These are phyloP conservation scores for Aspergillus leporis DNA, from an alignment of 495 filamentous ascomycete genomes.

Conservation along the genomic window DNA sequence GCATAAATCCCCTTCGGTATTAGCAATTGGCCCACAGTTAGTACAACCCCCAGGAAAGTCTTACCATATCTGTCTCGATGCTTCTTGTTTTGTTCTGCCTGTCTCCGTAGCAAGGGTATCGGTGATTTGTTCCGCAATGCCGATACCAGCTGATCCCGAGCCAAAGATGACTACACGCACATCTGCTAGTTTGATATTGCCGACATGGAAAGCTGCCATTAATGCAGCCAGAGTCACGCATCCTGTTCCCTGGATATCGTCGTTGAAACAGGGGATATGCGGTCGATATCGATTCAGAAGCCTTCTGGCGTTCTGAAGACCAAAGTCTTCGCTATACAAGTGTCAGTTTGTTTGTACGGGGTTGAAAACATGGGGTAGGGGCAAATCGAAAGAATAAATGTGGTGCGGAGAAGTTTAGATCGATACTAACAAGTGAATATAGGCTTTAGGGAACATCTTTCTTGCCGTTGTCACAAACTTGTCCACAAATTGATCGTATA, in stretches of 20 bases:
- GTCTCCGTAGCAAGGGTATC: constrained; percentile 74
- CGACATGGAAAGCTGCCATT: constrained; percentile 69
- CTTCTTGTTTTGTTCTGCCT: constrained; percentile 69
- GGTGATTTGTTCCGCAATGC: constrained; percentile 80
- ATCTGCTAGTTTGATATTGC: constrained; percentile 64
- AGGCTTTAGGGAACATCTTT: constrained; percentile 74
- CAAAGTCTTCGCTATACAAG: constrained; percentile 55
- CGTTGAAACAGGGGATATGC: constrained; percentile 82
- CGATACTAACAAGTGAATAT: constrained; percentile 70
- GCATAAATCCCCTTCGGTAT: neutral
- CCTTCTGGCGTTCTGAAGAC: constrained; percentile 57
- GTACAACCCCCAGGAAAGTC: constrained; percentile 7
- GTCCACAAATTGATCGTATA: constrained; percentile 80
- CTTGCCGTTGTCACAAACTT: constrained; percentile 67
- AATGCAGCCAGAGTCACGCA: constrained; percentile 84
- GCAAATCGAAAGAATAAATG: neutral
- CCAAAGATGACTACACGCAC: constrained; percentile 74
- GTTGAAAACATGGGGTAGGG: neutral
- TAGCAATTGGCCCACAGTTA: constrained; percentile 47
- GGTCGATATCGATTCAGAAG: constrained; percentile 74
- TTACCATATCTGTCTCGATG: constrained; percentile 78
- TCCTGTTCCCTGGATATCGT: constrained; percentile 89
- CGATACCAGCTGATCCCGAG: constrained; percentile 81
- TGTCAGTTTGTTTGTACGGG: neutral
- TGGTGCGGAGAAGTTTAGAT: neutral